Conservation (phyloP, 257 asterid genomes). For the Solanum raphanifolium region DNA sequence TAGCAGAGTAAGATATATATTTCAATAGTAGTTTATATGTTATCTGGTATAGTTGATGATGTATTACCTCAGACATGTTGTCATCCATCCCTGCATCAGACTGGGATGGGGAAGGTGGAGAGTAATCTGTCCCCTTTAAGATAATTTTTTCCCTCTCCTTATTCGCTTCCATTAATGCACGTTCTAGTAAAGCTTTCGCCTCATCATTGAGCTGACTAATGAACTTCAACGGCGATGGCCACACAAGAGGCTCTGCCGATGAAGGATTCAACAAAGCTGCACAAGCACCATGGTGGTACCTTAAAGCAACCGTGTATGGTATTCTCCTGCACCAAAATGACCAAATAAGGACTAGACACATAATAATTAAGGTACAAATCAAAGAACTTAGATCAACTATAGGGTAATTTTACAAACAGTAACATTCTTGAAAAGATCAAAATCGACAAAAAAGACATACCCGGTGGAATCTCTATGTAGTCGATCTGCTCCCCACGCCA, state of each 20-base stretch:
- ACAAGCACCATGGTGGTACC: slow-evolving; percentile 72
- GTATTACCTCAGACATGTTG: slow-evolving; percentile 57
- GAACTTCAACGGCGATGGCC: slow-evolving; percentile 97
- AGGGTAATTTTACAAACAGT: neutral
- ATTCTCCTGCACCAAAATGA: slow-evolving; percentile 52
- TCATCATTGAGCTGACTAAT: slow-evolving; percentile 88
- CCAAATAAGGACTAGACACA: neutral
- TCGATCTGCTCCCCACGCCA: slow-evolving; percentile 97
- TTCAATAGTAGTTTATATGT: neutral
- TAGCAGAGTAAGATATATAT: neutral
- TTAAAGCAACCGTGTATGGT: slow-evolving; percentile 72
- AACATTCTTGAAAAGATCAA: neutral
- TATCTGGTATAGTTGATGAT: neutral
- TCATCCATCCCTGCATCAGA: slow-evolving; percentile 63
- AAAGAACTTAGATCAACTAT: neutral
- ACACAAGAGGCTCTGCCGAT: slow-evolving; percentile 94
- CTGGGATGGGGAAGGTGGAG: slow-evolving; percentile 47
- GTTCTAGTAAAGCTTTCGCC: slow-evolving; percentile 66
- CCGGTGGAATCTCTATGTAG: slow-evolving; percentile 76
- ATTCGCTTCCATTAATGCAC: slow-evolving; percentile 79
- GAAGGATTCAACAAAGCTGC: slow-evolving; percentile 88
- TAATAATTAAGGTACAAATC: neutral
- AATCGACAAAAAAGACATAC: slow-evolving; percentile 22
- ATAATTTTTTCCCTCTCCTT: slow-evolving; percentile 65
- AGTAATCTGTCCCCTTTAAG: slow-evolving; percentile 49